Evolutionary conservation across 768 basidiomycete genomes (phyloP).

Genomic region (Porphyrellus cyaneotinctus): DNA sequence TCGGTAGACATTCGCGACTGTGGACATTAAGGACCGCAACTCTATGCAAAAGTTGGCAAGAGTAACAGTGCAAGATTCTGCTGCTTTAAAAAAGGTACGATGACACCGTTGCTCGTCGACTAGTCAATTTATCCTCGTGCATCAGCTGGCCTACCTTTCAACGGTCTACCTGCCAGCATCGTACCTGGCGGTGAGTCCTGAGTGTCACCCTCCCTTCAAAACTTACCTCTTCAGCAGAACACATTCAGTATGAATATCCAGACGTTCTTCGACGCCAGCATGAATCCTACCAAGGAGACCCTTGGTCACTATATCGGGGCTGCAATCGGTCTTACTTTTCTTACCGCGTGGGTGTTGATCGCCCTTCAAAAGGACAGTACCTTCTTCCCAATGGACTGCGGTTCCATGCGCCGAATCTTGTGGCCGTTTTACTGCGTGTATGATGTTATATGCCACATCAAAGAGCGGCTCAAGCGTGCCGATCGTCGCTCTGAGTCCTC

Average conservation of each 20-base stretch:
- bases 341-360: constrained; percentile 52
- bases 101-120: background rate
- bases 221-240: constrained; percentile 27
- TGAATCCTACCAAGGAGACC: constrained; percentile 19
- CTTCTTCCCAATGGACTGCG: constrained; percentile 10
- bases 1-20: constrained; percentile 49
- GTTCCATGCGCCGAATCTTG: constrained; percentile 7
- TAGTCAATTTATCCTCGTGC: background rate
- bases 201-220: background rate
- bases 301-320: constrained; percentile 38
- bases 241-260: constrained; percentile 26
- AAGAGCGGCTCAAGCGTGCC: background rate
- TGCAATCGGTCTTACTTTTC: constrained; percentile 42
- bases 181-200: constrained; percentile 32
- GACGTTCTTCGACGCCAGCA: constrained; percentile 22
- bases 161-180: constrained; percentile 56
- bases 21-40: constrained; percentile 47
- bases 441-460: background rate
- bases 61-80: constrained; percentile 3
- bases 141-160: constrained; percentile 49
- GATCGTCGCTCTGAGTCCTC: background rate
- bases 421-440: constrained; percentile 25
- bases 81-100: constrained; percentile 21
- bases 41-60: constrained; percentile 1
- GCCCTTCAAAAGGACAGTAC: constrained; percentile 39